Evolutionary conservation across 2,329 filamentous ascomycete genomes (phyloP).

Genomic region (Epichloe coenophiala): DNA sequence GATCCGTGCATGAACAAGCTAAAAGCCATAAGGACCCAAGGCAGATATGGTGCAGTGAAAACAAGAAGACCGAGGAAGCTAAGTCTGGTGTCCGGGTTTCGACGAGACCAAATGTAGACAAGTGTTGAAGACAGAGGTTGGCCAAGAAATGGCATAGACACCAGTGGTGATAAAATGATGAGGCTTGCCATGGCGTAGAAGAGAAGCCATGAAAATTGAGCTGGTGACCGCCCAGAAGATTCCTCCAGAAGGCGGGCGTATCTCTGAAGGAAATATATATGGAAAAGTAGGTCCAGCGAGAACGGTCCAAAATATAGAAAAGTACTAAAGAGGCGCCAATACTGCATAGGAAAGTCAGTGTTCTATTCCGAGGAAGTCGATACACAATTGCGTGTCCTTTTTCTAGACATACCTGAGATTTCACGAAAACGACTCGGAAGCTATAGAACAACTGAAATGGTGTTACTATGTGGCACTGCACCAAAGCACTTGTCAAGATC

Average conservation of each 20-base stretch:
- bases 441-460: constrained; percentile 97
- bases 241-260: constrained; percentile 94
- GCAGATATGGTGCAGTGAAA: constrained; percentile 87
- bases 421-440: constrained; percentile 79
- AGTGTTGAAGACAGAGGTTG: constrained; percentile 83
- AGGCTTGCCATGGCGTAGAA: constrained; percentile 72
- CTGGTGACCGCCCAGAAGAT: constrained; percentile 78
- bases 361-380: background rate
- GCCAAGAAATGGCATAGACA: constrained; percentile 89
- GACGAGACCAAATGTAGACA: constrained; percentile 94
- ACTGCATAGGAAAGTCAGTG: constrained; percentile 38
- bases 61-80: constrained; percentile 81
- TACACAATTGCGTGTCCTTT: background rate
- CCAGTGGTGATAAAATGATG: constrained; percentile 68
- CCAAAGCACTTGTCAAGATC: constrained; percentile 71
- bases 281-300: constrained; percentile 86
- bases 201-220: constrained; percentile 90
- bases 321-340: constrained; percentile 90
- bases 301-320: constrained; percentile 97
- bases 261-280: constrained; percentile 95
- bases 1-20: constrained; percentile 81
- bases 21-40: constrained; percentile 91
- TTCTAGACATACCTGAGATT: constrained; percentile 61
- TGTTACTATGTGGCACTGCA: constrained; percentile 85
- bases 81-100: constrained; percentile 82